A percentile compares a stretch with the other conserved stretches of the same genome.
phyloP scores from a whole-genome alignment of 2,329 filamentous ascomycete genomes.

The Aquanectria penicillioides region DNA sequence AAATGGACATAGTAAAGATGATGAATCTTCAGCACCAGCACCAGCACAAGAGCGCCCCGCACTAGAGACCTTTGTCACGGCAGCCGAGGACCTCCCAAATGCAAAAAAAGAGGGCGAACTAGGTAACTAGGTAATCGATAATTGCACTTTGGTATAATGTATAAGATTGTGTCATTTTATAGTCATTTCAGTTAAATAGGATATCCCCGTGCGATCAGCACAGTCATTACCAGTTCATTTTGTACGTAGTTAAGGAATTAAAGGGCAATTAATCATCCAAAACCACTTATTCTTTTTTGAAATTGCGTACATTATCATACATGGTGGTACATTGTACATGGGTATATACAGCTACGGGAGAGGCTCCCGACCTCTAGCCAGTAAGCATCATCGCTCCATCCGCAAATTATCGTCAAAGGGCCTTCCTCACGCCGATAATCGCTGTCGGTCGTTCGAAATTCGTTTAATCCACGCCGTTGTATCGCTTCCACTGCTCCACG shows the following conservation, averaged over 20 bases:
- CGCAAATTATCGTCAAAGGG: constrained; percentile 4
- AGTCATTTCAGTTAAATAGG: constrained; percentile 17
- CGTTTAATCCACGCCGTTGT: constrained; percentile 69
- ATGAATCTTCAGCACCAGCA: constrained; percentile 3
- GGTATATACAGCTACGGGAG: constrained; percentile 43
- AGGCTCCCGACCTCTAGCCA: constrained; percentile 30
- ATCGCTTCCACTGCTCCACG: constrained; percentile 72
- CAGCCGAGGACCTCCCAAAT: constrained; percentile 55
- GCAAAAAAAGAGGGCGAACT: constrained; percentile 32
- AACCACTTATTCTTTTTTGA: constrained; percentile 22
- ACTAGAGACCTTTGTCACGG: constrained; percentile 67
- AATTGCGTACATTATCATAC: constrained; percentile 41
- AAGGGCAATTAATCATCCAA: constrained; percentile 20
- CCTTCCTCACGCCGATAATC: background rate
- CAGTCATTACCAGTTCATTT: constrained; percentile 23
- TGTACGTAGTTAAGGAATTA: constrained; percentile 18
- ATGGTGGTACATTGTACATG: constrained; percentile 43
- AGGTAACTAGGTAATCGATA: too few species aligned
- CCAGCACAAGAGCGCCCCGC: constrained; percentile 46
- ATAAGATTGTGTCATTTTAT: constrained; percentile 28
- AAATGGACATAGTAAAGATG: constrained; percentile 16
- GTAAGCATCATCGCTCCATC: constrained; percentile 9
- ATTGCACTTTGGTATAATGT: constrained; percentile 26
- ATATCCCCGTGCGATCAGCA: constrained; percentile 27
- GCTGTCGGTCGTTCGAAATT: background rate